Conservation (phyloP, 768 basidiomycete species). For the Pleurotus sapidus region DNA sequence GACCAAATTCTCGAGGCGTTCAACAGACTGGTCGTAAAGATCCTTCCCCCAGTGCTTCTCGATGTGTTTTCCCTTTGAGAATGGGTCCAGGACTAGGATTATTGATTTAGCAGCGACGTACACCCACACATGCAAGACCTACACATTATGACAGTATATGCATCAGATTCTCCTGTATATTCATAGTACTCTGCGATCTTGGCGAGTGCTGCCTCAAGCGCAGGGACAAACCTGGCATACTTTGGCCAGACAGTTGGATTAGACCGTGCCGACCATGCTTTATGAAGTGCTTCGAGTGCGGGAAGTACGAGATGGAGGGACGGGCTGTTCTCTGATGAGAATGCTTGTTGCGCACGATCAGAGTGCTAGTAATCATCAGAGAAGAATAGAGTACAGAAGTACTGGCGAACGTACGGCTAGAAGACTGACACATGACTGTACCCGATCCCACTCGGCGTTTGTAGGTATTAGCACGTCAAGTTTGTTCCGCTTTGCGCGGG, state of each 20-base stretch:
- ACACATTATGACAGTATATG: conserved; percentile 28
- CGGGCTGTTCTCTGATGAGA: conserved; percentile 19
- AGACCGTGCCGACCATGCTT: conserved; percentile 18
- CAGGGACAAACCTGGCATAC: conserved; percentile 18
- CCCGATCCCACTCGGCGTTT: too few species aligned
- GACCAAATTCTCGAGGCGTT: conserved; percentile 16
- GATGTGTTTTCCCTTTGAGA: conserved; percentile 19
- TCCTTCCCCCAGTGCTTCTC: conserved; percentile 21
- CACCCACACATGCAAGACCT: neutral
- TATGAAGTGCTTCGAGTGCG: conserved; percentile 27
- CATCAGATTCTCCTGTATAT: conserved; percentile 21
- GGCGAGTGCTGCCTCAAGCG: conserved; percentile 18
- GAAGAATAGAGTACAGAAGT: too few species aligned
- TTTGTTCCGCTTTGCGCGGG: too few species aligned
- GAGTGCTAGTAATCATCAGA: too few species aligned
- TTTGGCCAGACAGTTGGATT: neutral
- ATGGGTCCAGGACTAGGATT: conserved; percentile 21
- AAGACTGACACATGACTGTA: too few species aligned
- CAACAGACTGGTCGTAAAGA: conserved; percentile 12
- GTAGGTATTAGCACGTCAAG: too few species aligned
- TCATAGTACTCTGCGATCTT: conserved; percentile 31
- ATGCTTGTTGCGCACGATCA: too few species aligned
- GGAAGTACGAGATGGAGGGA: conserved; percentile 27
- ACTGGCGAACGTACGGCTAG: too few species aligned
- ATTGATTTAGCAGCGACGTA: neutral